Conservation (phyloP, 352 stramenopile genomes). For the Poterioochromonas sp. region DNA sequence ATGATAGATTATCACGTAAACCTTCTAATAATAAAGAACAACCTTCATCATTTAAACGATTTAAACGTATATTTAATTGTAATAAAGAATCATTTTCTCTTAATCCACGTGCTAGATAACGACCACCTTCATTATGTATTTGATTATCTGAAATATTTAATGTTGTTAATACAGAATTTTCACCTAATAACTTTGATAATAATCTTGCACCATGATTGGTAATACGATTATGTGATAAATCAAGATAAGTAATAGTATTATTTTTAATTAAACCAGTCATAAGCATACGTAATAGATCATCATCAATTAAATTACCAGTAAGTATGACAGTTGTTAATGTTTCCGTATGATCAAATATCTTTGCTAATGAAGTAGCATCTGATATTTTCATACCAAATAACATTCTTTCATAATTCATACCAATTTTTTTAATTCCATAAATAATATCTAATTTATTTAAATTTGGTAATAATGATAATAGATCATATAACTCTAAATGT, state of each 20-base stretch:
- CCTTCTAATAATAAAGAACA: conserved; percentile 73
- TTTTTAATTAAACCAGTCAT: conserved; percentile 83
- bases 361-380: conserved; percentile 72
- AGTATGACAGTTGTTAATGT: conserved; percentile 77
- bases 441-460: conserved; percentile 68
- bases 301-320: conserved; percentile 71
- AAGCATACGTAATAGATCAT: conserved; percentile 80
- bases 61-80: conserved; percentile 76
- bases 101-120: conserved; percentile 74
- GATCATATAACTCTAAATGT: conserved; percentile 70
- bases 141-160: conserved; percentile 81
- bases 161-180: conserved; percentile 71
- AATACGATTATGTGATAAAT: conserved; percentile 88
- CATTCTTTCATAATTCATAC: conserved; percentile 87
- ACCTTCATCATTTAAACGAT: conserved; percentile 77
- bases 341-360: conserved; percentile 64
- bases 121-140: conserved; percentile 72
- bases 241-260: conserved; percentile 76
- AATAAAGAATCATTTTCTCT: conserved; percentile 73
- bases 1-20: conserved; percentile 54
- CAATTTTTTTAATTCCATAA: conserved; percentile 75
- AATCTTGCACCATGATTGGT: conserved; percentile 78
- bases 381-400: conserved; percentile 89
- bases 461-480: conserved; percentile 71
- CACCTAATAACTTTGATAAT: conserved; percentile 71